These are phyloP conservation scores for Talaromyces stipitatus DNA, from an alignment of 495 filamentous ascomycete species.

Conservation along the genomic window DNA sequence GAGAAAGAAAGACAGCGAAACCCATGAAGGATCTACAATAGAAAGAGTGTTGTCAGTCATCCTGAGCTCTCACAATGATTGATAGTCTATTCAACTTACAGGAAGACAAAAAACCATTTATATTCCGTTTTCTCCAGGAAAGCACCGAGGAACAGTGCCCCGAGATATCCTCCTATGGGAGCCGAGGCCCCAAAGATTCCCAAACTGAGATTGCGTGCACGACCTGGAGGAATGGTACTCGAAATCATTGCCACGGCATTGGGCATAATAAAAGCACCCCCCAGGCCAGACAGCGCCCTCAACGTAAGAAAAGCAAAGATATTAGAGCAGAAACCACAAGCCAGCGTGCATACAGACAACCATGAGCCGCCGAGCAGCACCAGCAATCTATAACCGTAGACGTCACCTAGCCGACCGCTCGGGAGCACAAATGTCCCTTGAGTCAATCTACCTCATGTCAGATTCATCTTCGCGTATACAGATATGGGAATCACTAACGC, in stretches of 20 bases:
- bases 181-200: constrained; percentile 44
- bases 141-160: constrained; percentile 33
- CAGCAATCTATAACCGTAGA: constrained; percentile 42
- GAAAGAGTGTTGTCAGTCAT: not conserved
- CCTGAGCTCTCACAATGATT: not conserved
- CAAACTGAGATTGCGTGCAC: constrained; percentile 37
- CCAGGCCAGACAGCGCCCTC: constrained; percentile 35
- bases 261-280: constrained; percentile 38
- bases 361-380: constrained; percentile 29
- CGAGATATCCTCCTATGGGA: constrained; percentile 38
- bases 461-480: not conserved
- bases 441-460: constrained; percentile 24
- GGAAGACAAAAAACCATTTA: constrained; percentile 45
- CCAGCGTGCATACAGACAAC: constrained; percentile 28
- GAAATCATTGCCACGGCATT: constrained; percentile 42
- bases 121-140: constrained; percentile 34
- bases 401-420: constrained; percentile 40
- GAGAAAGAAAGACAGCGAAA: constrained; percentile 19
- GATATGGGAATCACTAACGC: constrained; percentile 9
- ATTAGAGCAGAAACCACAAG: constrained; percentile 33
- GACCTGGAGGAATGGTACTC: constrained; percentile 37
- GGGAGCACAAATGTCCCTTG: constrained; percentile 44
- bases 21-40: constrained; percentile 25
- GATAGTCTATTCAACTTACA: constrained; percentile 19
- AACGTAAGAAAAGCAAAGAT: constrained; percentile 32